Base-by-base conservation (phyloP, 2,329 filamentous ascomycete species). In the Aspergillus proliferans region DNA sequence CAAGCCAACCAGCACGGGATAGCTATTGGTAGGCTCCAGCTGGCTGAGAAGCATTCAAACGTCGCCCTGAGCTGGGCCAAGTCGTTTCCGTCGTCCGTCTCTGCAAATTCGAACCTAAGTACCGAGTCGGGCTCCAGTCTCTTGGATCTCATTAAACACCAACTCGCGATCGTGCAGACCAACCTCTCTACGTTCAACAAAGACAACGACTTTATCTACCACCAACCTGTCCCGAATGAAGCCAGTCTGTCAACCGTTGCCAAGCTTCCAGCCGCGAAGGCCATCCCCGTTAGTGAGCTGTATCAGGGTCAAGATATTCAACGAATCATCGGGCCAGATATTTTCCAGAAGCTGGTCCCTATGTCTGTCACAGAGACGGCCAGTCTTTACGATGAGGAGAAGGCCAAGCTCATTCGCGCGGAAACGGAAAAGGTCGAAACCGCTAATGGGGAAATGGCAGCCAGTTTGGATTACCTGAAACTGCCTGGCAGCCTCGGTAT, bases 201-300 rank as follows among this genome's bases (percentile, higher is more conserved):
- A 62, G 93, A 98, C 68, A 98, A 98, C 58, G 93, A 98, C 66
- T 97, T 93, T 69, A 95, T 98, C 65, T 98, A 98, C 64, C 93
- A 98, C 66, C 89, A 97, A 59, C 85, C 83, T 1, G 85, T 98
- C 1, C 92, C 93, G 0, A 84, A 85, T 8, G 90, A 96, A 68
- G 87, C 90, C 3, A 86, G 85, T 24, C 74, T 98, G 10, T 75
- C 88, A 1, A 80, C 86, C 1, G 90, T 98, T 44, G 81, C 90
- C 3, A 98, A 97, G 67, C 78, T 97, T 14, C 90, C 92, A 4
- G 94, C 93, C 1, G 91, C 93, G 6, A 98, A 98, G 68, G 90
- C 93, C 3, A 97, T 98, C 53, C 92, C 93, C 0, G 92, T 98
- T 26, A 95, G 88, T 65, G 94, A 98, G 66, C 76, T 98, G 0